phyloP scores from a whole-genome alignment of 1,284 basidiomycete species.

The Stygiomarasmius scandens region DNA sequence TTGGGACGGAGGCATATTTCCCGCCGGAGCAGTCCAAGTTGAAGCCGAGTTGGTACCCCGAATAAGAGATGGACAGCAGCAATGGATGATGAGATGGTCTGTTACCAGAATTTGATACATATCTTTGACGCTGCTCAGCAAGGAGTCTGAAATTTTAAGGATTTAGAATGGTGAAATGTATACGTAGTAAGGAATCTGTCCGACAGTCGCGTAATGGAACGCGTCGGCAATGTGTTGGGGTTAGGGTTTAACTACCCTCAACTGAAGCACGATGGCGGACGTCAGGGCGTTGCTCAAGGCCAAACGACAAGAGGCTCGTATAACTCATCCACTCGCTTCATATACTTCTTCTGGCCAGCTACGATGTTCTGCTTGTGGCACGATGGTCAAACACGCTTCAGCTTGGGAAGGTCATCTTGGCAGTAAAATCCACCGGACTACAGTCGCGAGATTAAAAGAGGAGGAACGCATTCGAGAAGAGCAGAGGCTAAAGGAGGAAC shows the following conservation, averaged over 20 bases:
- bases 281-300: slow-evolving; percentile 75
- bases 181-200: too few relatives aligned
- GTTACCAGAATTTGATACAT: background rate
- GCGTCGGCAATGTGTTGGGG: too few relatives aligned
- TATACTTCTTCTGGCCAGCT: slow-evolving; percentile 69
- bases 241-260: background rate
- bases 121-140: too few relatives aligned
- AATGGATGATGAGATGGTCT: background rate
- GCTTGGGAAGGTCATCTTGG: slow-evolving; percentile 88
- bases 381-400: slow-evolving; percentile 67
- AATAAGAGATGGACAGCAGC: background rate
- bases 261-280: slow-evolving; percentile 57
- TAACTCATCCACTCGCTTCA: slow-evolving; percentile 71
- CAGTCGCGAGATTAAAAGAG: slow-evolving; percentile 56
- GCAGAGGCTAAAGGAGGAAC: slow-evolving; percentile 30
- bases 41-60: slow-evolving; percentile 25
- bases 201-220: too few relatives aligned
- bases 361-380: slow-evolving; percentile 67
- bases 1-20: slow-evolving; percentile 46
- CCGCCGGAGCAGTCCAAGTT: slow-evolving; percentile 36
- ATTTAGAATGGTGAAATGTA: too few relatives aligned
- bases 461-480: slow-evolving; percentile 47
- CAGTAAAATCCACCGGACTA: slow-evolving; percentile 73
- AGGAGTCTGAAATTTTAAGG: too few relatives aligned
- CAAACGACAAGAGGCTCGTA: slow-evolving; percentile 70